These are phyloP conservation scores for Leonotis leonurus DNA, from an alignment of 257 asterid species.

Conservation along the genomic window DNA sequence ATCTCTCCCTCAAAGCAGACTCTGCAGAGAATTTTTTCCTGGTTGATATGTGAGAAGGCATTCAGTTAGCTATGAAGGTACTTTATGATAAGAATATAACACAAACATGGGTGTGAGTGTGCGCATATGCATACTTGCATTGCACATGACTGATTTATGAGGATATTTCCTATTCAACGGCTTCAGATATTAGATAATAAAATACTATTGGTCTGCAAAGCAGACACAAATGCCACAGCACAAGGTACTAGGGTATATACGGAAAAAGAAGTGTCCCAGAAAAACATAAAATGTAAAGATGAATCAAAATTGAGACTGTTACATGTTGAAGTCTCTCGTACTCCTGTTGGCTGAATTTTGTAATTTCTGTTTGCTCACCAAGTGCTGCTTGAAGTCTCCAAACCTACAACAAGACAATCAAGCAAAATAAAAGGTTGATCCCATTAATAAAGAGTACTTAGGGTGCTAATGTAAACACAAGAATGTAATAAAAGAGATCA, in stretches of 20 bases:
- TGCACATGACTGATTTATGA: not conserved
- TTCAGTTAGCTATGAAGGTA: constrained; percentile 5
- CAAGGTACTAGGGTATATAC: too few relatives aligned
- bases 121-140: not conserved
- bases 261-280: not conserved
- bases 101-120: not conserved
- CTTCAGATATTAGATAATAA: not conserved
- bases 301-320: constrained; percentile 18
- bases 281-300: not conserved
- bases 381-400: constrained; percentile 99
- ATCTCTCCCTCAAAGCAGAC: constrained; percentile 95
- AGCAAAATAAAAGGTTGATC: not conserved
- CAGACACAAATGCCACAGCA: not conserved
- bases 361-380: constrained; percentile 95
- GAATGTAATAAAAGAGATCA: not conserved
- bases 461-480: not conserved
- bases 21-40: constrained; percentile 94
- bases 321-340: constrained; percentile 95
- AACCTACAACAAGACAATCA: constrained; percentile 44
- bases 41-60: constrained; percentile 20
- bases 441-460: not conserved
- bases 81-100: not conserved
- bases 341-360: constrained; percentile 90
- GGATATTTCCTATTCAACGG: not conserved
- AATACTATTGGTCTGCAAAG: not conserved